Conservation (phyloP, 2,329 filamentous ascomycete genomes). For the Tolypocladium ophioglossoides region DNA sequence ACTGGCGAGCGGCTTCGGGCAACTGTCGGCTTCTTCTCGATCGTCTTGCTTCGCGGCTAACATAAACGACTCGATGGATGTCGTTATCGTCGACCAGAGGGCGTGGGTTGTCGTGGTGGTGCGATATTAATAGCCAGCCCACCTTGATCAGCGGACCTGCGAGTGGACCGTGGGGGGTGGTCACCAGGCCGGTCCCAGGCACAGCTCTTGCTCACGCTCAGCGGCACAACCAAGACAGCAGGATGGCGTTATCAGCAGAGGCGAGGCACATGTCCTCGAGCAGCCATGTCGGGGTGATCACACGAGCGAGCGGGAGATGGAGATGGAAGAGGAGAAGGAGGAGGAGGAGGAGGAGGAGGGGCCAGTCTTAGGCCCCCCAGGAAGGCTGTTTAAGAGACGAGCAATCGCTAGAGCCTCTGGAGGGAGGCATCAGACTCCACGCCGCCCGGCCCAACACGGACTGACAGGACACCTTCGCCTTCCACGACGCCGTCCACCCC, state of each 20-base stretch:
- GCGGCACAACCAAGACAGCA: not conserved
- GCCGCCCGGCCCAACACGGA: not conserved
- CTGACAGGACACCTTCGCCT: not conserved
- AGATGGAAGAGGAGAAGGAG: not conserved
- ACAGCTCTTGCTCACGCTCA: not conserved
- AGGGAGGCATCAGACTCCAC: not conserved
- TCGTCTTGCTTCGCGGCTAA: not conserved
- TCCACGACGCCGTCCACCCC: not conserved
- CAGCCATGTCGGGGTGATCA: constrained; percentile 4
- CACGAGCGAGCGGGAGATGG: constrained; percentile 1
- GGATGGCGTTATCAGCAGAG: not conserved
- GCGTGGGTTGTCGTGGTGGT: not conserved
- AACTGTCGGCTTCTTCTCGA: not conserved
- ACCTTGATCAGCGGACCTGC: constrained; percentile 7
- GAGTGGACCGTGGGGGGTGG: constrained; percentile 4
- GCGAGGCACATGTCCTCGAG: constrained; percentile 4
- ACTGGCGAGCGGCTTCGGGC: not conserved
- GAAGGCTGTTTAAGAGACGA: not conserved
- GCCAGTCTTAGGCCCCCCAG: not conserved
- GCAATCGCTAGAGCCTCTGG: not conserved
- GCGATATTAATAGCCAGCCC: constrained; percentile 2
- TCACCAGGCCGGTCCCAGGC: constrained; percentile 5
- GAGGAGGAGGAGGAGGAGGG: not conserved
- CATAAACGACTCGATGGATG: not conserved
- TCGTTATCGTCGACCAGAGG: not conserved